phyloP scores from a whole-genome alignment of 139 green algal species.

The Chlamydomonas sp. region DNA sequence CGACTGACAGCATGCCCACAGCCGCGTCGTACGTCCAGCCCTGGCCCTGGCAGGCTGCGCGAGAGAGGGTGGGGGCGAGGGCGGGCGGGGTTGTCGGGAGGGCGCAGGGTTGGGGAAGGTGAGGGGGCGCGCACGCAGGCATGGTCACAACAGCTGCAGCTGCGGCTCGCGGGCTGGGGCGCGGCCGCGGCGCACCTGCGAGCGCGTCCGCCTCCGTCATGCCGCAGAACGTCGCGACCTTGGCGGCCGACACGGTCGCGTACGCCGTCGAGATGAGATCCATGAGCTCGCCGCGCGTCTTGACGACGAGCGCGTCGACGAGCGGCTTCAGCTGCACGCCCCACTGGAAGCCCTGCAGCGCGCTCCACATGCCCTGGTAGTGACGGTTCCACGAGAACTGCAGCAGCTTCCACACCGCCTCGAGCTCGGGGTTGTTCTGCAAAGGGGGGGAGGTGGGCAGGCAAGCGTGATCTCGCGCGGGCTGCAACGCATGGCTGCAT shows the following conservation, averaged over 20 bases:
- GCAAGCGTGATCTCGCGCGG: background rate
- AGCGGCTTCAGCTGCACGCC: conserved; percentile 29
- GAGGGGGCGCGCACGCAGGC: background rate
- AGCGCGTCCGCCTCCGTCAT: conserved; percentile 29
- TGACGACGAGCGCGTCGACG: conserved; percentile 31
- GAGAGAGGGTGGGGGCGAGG: background rate
- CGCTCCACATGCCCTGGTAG: conserved; percentile 37
- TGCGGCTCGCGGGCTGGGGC: background rate
- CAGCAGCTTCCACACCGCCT: conserved; percentile 37
- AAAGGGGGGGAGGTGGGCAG: background rate
- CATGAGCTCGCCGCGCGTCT: conserved; percentile 23
- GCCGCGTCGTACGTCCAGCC: conserved; percentile 27
- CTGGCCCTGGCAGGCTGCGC: conserved; percentile 17
- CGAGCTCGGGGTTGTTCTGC: conserved; percentile 37
- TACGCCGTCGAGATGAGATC: conserved; percentile 31
- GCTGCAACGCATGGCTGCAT: too few species aligned
- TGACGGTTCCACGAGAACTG: conserved; percentile 38
- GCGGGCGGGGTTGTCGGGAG: background rate
- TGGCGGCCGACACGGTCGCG: conserved; percentile 23
- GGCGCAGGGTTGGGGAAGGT: background rate
- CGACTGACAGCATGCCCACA: background rate
- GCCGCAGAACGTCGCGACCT: conserved; percentile 30
- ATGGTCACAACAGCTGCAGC: background rate
- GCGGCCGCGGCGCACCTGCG: conserved; percentile 8
- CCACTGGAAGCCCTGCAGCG: conserved; percentile 35